Evolutionary conservation across 768 basidiomycete species (phyloP), one percentile per base, ranked within the genome.

Genomic region (Leccinum truebloodii): DNA sequence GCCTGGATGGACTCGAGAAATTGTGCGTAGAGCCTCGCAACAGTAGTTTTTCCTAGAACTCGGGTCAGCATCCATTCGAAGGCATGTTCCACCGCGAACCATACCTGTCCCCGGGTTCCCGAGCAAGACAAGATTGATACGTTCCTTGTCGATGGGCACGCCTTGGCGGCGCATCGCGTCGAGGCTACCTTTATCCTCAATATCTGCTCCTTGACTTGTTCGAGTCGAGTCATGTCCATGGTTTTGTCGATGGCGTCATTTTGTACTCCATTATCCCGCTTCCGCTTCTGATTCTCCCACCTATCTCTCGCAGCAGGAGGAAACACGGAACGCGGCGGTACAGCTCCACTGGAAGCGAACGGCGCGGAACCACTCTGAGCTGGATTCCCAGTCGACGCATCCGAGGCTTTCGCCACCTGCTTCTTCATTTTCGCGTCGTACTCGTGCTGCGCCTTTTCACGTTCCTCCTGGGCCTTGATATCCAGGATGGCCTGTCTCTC

Each of bases 41-140:
- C 79, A 0, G 88, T 89, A 0, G 88, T 89, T 76, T 89, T 88
- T 0, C 87, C 88, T 88, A 37, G 1, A 53, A 39, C 4, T 10
- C 5, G 7, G 2, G 9, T 65, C 54, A 69, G 20, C 5, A 6
- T 14, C 10, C 3, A 20, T 20, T 13, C 4, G 12, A 28, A 20
- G 44, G 12, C 20, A 14, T 4, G 20, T 24, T 7, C 24, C 48
- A 3, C 2, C 37, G 18, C 50, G 8, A 60, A 32, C 34, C 77
- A 30, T 59, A 89, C 88, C 88, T 70, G 89, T 90, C 9, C 88
- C 88, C 4, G 88, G 89, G 65, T 90, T 90, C 14, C 88, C 88
- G 0, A 88, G 80, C 13, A 90, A 74, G 13, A 78, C 80, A 20
- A 82, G 78, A 68, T 89, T 88, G 67, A 86, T 83, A 0, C 88